phyloP scores from a whole-genome alignment of 768 basidiomycete genomes.

The Butyriboletus loyo region DNA sequence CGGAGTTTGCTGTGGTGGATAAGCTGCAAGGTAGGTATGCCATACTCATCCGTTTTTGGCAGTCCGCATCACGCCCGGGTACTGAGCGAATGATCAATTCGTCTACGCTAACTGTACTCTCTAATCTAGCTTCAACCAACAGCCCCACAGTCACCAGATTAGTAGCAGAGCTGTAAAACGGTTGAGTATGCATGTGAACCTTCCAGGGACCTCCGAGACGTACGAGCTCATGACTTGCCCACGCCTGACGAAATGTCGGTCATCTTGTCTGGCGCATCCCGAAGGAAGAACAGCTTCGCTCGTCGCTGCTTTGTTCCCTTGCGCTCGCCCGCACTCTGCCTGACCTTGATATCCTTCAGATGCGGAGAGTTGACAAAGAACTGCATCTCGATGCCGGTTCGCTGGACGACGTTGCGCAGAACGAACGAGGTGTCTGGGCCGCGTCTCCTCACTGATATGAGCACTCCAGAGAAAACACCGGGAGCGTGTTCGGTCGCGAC shows the following conservation, averaged over 20 bases:
- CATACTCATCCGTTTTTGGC: conserved; percentile 16
- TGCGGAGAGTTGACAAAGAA: conserved; percentile 85
- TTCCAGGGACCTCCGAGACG: conserved; percentile 1
- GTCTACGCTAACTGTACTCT: conserved; percentile 9
- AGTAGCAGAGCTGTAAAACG: conserved; percentile 3
- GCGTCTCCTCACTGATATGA: conserved; percentile 77
- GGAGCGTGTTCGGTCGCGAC: conserved; percentile 77
- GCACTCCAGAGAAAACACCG: conserved; percentile 82
- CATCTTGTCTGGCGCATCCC: conserved; percentile 86
- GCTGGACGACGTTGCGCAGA: conserved; percentile 85
- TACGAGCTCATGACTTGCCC: conserved; percentile 21
- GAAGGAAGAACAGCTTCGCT: conserved; percentile 80
- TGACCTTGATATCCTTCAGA: conserved; percentile 81
- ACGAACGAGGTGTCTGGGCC: conserved; percentile 87
- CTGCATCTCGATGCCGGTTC: conserved; percentile 92
- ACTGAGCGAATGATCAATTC: not conserved
- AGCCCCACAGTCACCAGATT: not conserved
- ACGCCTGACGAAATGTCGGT: conserved; percentile 58
- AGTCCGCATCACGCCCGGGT: not conserved
- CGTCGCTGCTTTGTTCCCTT: conserved; percentile 57
- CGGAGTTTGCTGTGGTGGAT: conserved; percentile 12
- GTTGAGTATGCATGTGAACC: conserved; percentile 1
- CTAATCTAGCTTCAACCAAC: not conserved
- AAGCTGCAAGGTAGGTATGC: conserved; percentile 8
- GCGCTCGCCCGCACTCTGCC: conserved; percentile 53